Percentiles rank a stretch among this genome's conserved stretches.
Evolutionary conservation across 768 basidiomycete genomes (phyloP).

Genomic region (Tylopilus sp.): DNA sequence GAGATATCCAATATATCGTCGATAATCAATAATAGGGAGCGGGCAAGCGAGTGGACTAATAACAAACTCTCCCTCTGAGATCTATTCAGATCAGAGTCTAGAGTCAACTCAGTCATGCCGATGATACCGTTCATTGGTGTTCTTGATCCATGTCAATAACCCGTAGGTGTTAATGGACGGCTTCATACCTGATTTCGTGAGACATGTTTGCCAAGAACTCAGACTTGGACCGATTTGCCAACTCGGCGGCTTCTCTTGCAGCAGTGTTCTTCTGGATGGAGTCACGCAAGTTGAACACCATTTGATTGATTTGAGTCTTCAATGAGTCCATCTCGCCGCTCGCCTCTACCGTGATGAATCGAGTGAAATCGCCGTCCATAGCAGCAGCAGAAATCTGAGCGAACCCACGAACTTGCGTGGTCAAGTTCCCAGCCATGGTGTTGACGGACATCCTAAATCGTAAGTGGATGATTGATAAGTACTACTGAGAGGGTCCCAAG

Average conservation of each 20-base stretch:
- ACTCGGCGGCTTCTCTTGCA: conserved; percentile 93
- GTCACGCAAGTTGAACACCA: conserved; percentile 97
- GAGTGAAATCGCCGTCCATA: conserved; percentile 97
- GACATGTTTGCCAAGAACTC: conserved; percentile 99
- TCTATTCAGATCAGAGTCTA: conserved; percentile 92
- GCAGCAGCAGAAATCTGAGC: conserved; percentile 98
- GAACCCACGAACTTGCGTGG: conserved; percentile 98
- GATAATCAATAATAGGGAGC: conserved; percentile 91
- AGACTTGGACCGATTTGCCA: conserved; percentile 95
- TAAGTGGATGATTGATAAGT: not conserved
- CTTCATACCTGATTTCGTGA: conserved; percentile 89
- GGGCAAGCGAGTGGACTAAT: conserved; percentile 91
- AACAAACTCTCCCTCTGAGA: conserved; percentile 94
- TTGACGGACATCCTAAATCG: conserved; percentile 82
- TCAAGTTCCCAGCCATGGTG: conserved; percentile 94
- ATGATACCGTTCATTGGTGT: conserved; percentile 99
- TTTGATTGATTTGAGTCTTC: conserved; percentile 98
- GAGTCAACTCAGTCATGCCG: conserved; percentile 98
- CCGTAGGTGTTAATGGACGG: not conserved
- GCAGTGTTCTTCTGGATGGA: conserved; percentile 98
- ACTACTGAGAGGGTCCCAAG: not conserved
- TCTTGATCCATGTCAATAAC: conserved; percentile 39
- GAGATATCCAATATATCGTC: conserved; percentile 99
- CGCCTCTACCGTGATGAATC: conserved; percentile 99
- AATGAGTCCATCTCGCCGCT: conserved; percentile 98